These are phyloP conservation scores for Ceratopteris richardii DNA, from an alignment of 75 land plant genomes.

Conservation along the genomic window DNA sequence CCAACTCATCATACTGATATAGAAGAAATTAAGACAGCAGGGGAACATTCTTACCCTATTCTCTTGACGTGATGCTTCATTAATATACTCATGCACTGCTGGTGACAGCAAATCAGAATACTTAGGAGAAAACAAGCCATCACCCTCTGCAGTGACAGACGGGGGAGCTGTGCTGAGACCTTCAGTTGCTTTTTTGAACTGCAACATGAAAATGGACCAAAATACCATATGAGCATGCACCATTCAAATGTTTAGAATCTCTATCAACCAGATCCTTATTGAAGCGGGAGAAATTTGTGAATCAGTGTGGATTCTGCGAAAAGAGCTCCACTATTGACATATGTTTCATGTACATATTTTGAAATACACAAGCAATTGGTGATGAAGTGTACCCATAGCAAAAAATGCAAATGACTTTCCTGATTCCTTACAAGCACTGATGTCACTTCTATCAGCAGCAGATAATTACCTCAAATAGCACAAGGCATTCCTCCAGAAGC, in stretches of 20 bases:
- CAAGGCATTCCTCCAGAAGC: constrained; percentile 84
- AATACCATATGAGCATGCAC: background rate
- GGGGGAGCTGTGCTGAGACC: constrained; percentile 47
- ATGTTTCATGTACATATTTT: too few species aligned
- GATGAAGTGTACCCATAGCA: too few species aligned
- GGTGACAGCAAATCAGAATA: constrained; percentile 96
- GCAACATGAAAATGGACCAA: constrained; percentile 13
- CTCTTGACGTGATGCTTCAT: constrained; percentile 92
- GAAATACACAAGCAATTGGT: too few species aligned
- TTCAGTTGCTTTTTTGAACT: constrained; percentile 79
- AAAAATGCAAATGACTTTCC: too few species aligned
- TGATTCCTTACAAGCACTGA: too few species aligned
- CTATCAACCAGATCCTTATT: too few species aligned
- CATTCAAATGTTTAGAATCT: background rate
- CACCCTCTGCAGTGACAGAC: constrained; percentile 41
- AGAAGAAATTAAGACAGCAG: too few species aligned
- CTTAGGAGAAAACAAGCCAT: constrained; percentile 65
- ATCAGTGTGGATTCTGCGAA: too few species aligned
- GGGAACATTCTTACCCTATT: constrained; percentile 41
- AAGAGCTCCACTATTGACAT: too few species aligned
- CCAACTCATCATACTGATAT: too few species aligned
- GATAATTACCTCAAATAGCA: constrained; percentile 82
- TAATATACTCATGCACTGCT: constrained; percentile 68
- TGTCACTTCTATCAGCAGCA: too few species aligned
- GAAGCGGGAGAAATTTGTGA: too few species aligned